Base-by-base conservation (phyloP, 768 basidiomycete species). In the Lactarius quietus region DNA sequence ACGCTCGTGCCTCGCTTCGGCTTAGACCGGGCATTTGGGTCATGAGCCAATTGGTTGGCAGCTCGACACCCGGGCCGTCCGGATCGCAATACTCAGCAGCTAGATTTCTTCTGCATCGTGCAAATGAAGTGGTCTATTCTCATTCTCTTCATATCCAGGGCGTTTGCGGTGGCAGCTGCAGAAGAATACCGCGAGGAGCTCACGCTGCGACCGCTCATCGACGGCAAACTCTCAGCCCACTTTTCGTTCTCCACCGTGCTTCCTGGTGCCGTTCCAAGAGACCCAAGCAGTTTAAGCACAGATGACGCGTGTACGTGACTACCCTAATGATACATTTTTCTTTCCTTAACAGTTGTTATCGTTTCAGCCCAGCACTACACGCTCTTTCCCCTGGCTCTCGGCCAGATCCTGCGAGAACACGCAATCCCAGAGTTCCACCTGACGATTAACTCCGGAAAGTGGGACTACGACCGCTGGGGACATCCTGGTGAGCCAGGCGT, bases 341-440 rank as follows among this genome's bases (percentile, higher is more conserved):
- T 28, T 29, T 20, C 23, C n/a, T 33, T 26, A 15, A 15, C 39
- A 36, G 54, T 45, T 54, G 29, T 53, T 33, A 29, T 57, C 35
- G 7, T 45, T 53, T 6, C 66, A 93, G 91, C 86, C 48, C 92
- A 92, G 75, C 94, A 97, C 71, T 94, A 95, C 70, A 86, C 84
- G 4, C 74, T 97, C 18, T 93, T 97, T 67, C 95, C 96, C 0
- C 83, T 96, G 20, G 82, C 89, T 3, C 80, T 98, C 20, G 90
- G 95, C 4, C 90, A 96, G 72, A 88, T 98, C 41, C 80, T 98
- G n/a, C 86, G 88, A 62, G 85, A 90, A 74, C 91, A 95, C 74
- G 86, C 88, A 0, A 86, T 96, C 26, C 87, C 93, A 0, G 93
- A 96, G 69, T 81, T 98, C 26, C 92, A 95, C 71, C 84, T 99